Evolutionary conservation across 2,329 filamentous ascomycete species (phyloP).

Genomic region (Trichoderma guizhouense): DNA sequence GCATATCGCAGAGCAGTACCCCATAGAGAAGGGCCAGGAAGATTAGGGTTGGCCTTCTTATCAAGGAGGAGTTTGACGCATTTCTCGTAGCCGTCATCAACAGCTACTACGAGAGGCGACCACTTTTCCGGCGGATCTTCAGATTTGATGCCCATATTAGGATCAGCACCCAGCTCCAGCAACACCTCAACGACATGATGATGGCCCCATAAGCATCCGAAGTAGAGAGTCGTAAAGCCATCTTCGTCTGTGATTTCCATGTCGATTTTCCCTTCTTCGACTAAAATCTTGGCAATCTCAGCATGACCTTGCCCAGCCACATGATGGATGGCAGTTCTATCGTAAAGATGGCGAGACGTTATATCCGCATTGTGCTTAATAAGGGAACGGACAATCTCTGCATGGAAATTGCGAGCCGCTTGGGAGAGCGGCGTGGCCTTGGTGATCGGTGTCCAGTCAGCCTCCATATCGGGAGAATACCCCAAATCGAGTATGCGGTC

Average conservation of each 20-base stretch:
- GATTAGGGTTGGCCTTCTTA: slow-evolving; percentile 12
- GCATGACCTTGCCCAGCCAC: slow-evolving; percentile 13
- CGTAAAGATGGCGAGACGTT: neutral
- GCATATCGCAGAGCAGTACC: slow-evolving; percentile 16
- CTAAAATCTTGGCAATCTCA: slow-evolving; percentile 15
- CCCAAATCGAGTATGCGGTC: slow-evolving; percentile 16
- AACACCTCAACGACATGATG: slow-evolving; percentile 9
- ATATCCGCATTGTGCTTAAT: slow-evolving; percentile 14
- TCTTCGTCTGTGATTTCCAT: slow-evolving; percentile 13
- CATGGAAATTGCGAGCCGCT: slow-evolving; percentile 17
- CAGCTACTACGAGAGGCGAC: slow-evolving; percentile 16
- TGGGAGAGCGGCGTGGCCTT: slow-evolving; percentile 14
- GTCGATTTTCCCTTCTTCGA: slow-evolving; percentile 17
- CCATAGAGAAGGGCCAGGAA: neutral
- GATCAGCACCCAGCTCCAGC: slow-evolving; percentile 15
- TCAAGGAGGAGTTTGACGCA: slow-evolving; percentile 20
- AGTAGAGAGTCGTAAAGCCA: slow-evolving; percentile 14
- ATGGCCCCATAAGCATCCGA: slow-evolving; percentile 17
- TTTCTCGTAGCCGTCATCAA: slow-evolving; percentile 18
- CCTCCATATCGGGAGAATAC: neutral
- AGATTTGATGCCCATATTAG: slow-evolving; percentile 17
- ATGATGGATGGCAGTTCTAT: slow-evolving; percentile 12
- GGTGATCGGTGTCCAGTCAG: slow-evolving; percentile 1
- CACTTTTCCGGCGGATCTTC: neutral
- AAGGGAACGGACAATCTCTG: slow-evolving; percentile 3